Evolutionary conservation across 495 filamentous ascomycete species (phyloP).

Genomic region (Podospora didyma): DNA sequence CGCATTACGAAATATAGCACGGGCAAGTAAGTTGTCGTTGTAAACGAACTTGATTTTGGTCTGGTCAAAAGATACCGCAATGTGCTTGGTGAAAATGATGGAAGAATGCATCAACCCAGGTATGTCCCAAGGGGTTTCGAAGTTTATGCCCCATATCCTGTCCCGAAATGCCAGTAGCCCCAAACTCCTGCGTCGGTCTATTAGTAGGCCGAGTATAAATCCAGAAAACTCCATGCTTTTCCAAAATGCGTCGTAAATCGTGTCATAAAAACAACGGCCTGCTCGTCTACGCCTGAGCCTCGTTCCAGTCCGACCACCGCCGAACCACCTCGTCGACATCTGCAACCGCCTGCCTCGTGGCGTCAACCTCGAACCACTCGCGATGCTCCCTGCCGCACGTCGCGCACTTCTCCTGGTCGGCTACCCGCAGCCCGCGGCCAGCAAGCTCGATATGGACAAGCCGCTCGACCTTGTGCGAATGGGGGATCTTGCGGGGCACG

Average conservation of each 20-base stretch:
- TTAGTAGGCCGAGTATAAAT: neutral
- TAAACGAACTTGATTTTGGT: neutral
- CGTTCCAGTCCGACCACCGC: constrained; percentile 81
- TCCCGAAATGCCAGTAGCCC: too few species aligned
- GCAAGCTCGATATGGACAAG: constrained; percentile 87
- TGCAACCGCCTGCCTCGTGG: constrained; percentile 62
- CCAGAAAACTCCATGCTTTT: too few species aligned
- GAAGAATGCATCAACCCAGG: too few species aligned
- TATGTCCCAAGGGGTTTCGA: too few species aligned
- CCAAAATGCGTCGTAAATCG: constrained; percentile 1
- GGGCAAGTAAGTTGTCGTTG: neutral
- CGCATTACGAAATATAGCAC: too few species aligned
- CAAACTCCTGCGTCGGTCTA: too few species aligned
- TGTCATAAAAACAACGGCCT: neutral
- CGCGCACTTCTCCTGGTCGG: constrained; percentile 53
- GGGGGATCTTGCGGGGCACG: constrained; percentile 67
- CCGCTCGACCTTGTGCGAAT: constrained; percentile 83
- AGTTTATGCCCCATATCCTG: too few species aligned
- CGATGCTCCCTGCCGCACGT: constrained; percentile 83
- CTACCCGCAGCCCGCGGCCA: constrained; percentile 59
- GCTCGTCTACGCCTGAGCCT: constrained; percentile 17
- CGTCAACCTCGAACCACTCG: constrained; percentile 95
- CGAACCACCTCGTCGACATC: constrained; percentile 80
- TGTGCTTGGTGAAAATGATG: too few species aligned
- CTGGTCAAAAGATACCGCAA: too few species aligned